Evolutionary conservation across 225 moss, liverwort and hornwort genomes (phyloP).

Genomic region (Straminergon stramineum): DNA sequence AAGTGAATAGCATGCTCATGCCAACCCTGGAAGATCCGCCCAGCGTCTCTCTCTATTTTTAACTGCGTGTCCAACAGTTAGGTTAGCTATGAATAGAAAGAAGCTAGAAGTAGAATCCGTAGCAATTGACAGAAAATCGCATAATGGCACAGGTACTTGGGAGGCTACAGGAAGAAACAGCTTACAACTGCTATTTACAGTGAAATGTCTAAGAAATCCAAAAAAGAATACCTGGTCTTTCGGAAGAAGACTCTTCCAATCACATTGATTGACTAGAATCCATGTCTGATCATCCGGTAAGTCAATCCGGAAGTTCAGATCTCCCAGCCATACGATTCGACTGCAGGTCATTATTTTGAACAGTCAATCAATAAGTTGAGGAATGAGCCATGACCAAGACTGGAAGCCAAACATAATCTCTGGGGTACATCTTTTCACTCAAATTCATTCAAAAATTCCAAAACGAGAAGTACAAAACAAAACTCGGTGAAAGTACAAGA

Average conservation of each 20-base stretch:
- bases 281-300: slow-evolving; percentile 76
- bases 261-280: slow-evolving; percentile 52
- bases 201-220: not conserved
- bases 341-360: slow-evolving; percentile 22
- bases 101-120: slow-evolving; percentile 9
- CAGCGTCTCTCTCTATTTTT: slow-evolving; percentile 66
- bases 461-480: not conserved
- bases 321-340: slow-evolving; percentile 89
- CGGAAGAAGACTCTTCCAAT: slow-evolving; percentile 67
- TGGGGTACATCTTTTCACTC: slow-evolving; percentile 21
- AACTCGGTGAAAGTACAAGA: not conserved
- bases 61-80: slow-evolving; percentile 36
- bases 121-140: not conserved
- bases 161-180: not conserved
- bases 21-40: slow-evolving; percentile 83
- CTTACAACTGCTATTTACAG: not conserved
- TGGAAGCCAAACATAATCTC: not conserved
- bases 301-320: slow-evolving; percentile 83
- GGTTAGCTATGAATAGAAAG: not conserved
- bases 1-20: slow-evolving; percentile 69
- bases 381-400: not conserved
- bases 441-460: not conserved
- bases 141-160: not conserved
- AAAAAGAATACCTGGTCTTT: slow-evolving; percentile 63
- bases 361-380: not conserved